Conservation (phyloP, 2,329 filamentous ascomycete species). For the Colletotrichum sp. region DNA sequence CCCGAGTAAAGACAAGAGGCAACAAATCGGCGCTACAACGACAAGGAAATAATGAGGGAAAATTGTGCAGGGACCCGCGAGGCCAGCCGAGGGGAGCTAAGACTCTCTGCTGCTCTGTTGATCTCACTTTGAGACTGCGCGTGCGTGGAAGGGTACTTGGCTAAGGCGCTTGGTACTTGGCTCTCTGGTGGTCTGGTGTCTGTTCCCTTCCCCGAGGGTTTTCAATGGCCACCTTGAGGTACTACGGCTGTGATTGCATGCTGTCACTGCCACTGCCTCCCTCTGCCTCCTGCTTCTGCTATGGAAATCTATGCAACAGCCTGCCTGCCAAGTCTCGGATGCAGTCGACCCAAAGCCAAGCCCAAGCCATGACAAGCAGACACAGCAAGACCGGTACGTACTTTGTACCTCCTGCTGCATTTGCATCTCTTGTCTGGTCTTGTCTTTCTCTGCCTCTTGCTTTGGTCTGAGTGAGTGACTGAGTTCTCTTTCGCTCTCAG, state of each 20-base stretch:
- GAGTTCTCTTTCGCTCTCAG: background rate
- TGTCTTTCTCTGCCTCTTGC: background rate
- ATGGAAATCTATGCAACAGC: background rate
- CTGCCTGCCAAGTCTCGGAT: background rate
- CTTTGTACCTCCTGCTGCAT: background rate
- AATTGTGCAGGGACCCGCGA: background rate
- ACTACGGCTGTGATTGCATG: background rate
- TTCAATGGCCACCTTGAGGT: background rate
- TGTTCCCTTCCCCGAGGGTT: background rate
- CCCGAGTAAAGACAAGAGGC: background rate
- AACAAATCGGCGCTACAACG: background rate
- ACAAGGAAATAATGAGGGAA: background rate
- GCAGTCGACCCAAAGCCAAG: background rate
- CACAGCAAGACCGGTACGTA: background rate
- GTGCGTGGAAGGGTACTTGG: background rate
- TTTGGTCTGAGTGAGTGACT: background rate
- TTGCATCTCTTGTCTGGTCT: background rate
- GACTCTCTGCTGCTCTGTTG: background rate
- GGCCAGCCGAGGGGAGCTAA: background rate
- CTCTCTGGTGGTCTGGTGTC: background rate
- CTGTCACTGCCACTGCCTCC: background rate
- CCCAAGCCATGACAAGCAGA: background rate
- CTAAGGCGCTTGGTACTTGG: background rate
- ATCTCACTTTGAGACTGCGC: background rate
- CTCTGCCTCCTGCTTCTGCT: background rate